Evolutionary conservation across 108 stramenopile species (phyloP), one percentile per base, ranked within the genome.

Genomic region (Pseudonitzschia multiseries): DNA sequence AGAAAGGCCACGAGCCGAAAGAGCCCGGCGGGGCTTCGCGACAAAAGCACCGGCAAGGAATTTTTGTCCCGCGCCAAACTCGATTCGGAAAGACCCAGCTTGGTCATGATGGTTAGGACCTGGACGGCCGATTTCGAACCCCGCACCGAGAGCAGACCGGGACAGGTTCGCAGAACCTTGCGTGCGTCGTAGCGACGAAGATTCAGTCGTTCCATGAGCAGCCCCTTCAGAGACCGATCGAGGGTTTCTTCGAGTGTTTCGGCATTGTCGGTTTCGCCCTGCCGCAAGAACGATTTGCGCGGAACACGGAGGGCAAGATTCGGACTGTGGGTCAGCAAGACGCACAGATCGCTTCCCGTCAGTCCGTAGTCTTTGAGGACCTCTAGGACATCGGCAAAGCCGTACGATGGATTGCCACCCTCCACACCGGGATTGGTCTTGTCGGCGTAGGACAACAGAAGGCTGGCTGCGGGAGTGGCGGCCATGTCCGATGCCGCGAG

Each of bases 1-100:
- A 93, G 70, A 72, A 93, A 93, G 1, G 88, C 83, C 21, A 89
- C 79, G 26, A 93, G 72, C 17, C 89, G 87, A 79, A 93, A 93
- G 8, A 93, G 54, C 15, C 82, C 75, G 24, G 87, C 86, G 13
- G 91, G 91, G 26, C 89, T 82, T 79, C 89, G 67, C 20, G 84
- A 86, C 44, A 93, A 72, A 8, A 93, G 61, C 0, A 57, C 62
- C 10, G 87, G 86, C 15, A 93, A 69, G 5, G 83, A 77, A 28
- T 78, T 53, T 74, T 93, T 89, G 36, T 93, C 89, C 41, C 91
- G 82, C 28, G 85, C 89, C 50, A 93, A 66, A 12, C 89, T 71
- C 3, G 65, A 78, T 22, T 79, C 69, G 17, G 89, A 87, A 41
- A 89, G 79, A 2, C 91, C 91, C 29, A 89, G 67, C 26, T 78